Conservation (phyloP, 2,329 filamentous ascomycete genomes). For the Colletotrichum brevisporum region DNA sequence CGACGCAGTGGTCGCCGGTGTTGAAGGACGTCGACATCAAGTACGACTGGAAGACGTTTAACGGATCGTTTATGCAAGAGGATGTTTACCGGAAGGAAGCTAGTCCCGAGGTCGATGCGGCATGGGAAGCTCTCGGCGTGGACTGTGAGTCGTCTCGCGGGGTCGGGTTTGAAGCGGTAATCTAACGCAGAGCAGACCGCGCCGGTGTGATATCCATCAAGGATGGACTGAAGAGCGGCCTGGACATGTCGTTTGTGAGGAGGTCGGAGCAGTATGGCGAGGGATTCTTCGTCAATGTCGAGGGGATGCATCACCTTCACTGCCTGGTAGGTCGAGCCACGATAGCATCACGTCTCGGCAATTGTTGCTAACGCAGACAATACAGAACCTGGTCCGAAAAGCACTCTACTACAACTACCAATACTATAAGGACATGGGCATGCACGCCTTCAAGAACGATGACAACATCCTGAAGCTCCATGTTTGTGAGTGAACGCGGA, state of each 20-base stretch:
- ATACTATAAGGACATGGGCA: constrained; percentile 65
- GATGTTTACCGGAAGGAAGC: constrained; percentile 65
- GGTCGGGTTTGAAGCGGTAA: fast-evolving
- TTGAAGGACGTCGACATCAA: constrained; percentile 50
- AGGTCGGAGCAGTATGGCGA: constrained; percentile 69
- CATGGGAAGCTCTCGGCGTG: constrained; percentile 62
- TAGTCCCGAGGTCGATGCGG: constrained; percentile 68
- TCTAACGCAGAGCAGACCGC: constrained; percentile 52
- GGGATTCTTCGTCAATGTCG: constrained; percentile 70
- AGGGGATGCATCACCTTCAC: constrained; percentile 70
- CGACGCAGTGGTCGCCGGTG: constrained; percentile 55
- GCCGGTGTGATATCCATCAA: constrained; percentile 63
- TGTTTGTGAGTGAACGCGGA: constrained; percentile 61
- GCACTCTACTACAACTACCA: constrained; percentile 71
- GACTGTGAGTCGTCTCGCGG: constrained; percentile 57
- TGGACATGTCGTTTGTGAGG: constrained; percentile 69
- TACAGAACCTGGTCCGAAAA: constrained; percentile 71
- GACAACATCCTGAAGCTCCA: constrained; percentile 69
- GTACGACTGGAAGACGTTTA: constrained; percentile 59
- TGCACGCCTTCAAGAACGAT: constrained; percentile 69
- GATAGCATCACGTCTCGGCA: background rate
- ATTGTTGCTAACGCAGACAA: background rate
- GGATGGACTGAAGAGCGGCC: constrained; percentile 64
- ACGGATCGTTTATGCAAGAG: constrained; percentile 69
- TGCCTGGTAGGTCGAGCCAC: constrained; percentile 61